Conservation (phyloP, 2,329 filamentous ascomycete genomes). For the Apiospora marii region DNA sequence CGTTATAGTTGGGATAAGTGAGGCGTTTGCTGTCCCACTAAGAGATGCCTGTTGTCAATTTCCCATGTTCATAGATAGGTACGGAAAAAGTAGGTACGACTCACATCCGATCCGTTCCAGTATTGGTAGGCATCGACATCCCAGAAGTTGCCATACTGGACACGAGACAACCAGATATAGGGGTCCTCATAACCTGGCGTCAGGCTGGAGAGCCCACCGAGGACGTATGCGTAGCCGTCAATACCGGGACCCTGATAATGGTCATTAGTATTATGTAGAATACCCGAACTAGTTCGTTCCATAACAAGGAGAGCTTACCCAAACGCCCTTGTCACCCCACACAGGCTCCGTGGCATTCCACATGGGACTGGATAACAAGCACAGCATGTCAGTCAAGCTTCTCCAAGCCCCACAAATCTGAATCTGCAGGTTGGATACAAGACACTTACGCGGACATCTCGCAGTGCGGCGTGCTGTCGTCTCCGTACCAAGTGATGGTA, state of each 20-base stretch:
- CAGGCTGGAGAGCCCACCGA: conserved; percentile 11
- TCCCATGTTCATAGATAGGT: not conserved
- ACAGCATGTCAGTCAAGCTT: not conserved
- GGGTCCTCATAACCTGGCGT: not conserved
- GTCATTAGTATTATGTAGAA: not conserved
- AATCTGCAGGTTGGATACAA: no score
- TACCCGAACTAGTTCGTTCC: not conserved
- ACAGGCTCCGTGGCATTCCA: conserved; percentile 13
- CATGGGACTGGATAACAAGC: not conserved
- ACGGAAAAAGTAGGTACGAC: not conserved
- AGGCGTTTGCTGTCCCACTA: conserved; percentile 4
- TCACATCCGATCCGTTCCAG: conserved; percentile 5
- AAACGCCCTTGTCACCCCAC: conserved; percentile 14
- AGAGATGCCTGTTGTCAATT: not conserved
- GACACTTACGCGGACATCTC: conserved; percentile 15
- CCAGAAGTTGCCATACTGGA: not conserved
- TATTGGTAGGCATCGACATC: conserved; percentile 14
- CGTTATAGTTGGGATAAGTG: not conserved
- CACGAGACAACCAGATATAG: not conserved
- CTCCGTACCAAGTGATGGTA: conserved; percentile 8
- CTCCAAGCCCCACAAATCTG: no score
- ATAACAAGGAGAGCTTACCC: not conserved
- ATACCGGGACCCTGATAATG: not conserved
- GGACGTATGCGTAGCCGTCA: conserved; percentile 13
- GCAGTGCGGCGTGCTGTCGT: not conserved